phyloP scores from a whole-genome alignment of 345 rosid species.

The Salix exigua region DNA sequence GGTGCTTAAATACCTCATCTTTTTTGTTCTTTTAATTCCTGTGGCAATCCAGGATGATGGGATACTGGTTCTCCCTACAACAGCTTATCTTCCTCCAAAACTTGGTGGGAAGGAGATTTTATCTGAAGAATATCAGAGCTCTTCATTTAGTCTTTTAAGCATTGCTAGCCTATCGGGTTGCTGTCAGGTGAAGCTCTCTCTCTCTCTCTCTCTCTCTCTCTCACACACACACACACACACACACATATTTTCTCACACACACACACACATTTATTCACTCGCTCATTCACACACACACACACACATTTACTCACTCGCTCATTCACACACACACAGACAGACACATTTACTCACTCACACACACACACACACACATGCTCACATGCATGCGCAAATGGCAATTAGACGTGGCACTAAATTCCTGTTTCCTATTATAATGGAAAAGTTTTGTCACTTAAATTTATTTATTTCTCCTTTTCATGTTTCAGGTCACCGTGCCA shows the following conservation, averaged over 20 bases:
- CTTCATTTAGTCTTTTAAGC: constrained; percentile 60
- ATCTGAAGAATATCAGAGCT: constrained; percentile 64
- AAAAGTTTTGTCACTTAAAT: background rate
- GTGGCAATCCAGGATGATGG: constrained; percentile 73
- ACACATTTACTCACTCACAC: too few relatives aligned
- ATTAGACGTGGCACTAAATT: background rate
- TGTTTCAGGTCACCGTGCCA: constrained; percentile 67
- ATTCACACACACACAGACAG: background rate
- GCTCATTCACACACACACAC: background rate
- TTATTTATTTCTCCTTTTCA: constrained; percentile 8
- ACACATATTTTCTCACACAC: too few relatives aligned
- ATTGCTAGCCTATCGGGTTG: constrained; percentile 93
- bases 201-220: constrained; percentile 4
- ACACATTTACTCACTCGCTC: background rate
- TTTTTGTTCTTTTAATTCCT: constrained; percentile 1
- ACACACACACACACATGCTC: background rate
- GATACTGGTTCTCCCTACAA: constrained; percentile 77
- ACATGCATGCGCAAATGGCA: background rate
- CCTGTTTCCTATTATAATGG: background rate
- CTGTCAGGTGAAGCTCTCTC: constrained; percentile 67
- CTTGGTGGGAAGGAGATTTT: constrained; percentile 69
- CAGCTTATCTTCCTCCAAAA: constrained; percentile 75
- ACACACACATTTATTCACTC: background rate
- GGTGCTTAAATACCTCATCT: background rate
- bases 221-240: too few relatives aligned